Conservation (phyloP, 768 basidiomycete species). For the Phylloporus rhodoxanthus region DNA sequence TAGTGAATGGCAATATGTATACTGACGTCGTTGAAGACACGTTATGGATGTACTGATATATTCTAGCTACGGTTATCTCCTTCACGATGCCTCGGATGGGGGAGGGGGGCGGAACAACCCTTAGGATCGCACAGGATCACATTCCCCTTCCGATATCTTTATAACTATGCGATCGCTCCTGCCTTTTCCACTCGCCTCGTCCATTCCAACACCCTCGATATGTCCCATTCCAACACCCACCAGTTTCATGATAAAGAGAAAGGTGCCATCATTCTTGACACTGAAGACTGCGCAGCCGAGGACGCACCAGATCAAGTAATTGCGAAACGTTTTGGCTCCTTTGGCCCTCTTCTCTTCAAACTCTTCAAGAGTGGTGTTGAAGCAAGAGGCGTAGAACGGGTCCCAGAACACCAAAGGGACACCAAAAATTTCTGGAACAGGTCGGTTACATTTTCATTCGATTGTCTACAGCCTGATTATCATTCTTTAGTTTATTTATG, state of each 20-base stretch:
- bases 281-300: constrained; percentile 13
- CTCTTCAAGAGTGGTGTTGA: constrained; percentile 47
- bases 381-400: constrained; percentile 49
- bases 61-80: not conserved
- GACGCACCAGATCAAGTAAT: constrained; percentile 26
- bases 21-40: not conserved
- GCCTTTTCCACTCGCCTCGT: not conserved
- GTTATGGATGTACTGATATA: not conserved
- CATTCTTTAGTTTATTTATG: constrained; percentile 35
- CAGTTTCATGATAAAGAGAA: constrained; percentile 20
- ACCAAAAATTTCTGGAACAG: constrained; percentile 42
- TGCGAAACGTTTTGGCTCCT: constrained; percentile 25
- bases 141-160: not conserved
- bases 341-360: constrained; percentile 31
- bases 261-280: not conserved
- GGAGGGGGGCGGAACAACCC: not conserved
- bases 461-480: constrained; percentile 1
- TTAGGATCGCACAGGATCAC: not conserved
- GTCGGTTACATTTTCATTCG: constrained; percentile 19
- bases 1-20: no score
- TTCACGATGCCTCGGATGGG: not conserved
- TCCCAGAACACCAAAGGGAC: constrained; percentile 45
- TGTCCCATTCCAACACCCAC: constrained; percentile 1
- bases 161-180: not conserved
- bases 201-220: not conserved